Evolutionary conservation across 495 filamentous ascomycete species (phyloP), one percentile per base, ranked within the genome.

Genomic region (Podospora pseudopauciseta): DNA sequence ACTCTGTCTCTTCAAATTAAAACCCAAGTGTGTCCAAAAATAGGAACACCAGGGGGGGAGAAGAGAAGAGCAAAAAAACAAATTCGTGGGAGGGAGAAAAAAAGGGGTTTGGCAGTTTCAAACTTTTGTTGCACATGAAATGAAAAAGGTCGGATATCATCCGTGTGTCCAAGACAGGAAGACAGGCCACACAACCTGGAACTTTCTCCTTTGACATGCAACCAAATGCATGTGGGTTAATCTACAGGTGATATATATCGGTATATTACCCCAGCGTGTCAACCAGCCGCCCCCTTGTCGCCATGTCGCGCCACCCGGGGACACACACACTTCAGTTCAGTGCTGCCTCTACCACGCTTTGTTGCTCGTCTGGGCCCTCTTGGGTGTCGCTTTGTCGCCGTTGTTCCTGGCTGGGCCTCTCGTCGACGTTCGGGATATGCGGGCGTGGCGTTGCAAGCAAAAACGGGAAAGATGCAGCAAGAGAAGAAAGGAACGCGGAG

Each of bases 11-110:
- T 49, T 13, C 39, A 49, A 49, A 49, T 49, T 49, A 49, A 49
- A 49, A 32, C 39, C 39, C 39, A 49, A 16, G 39, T 49, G 30
- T 20, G 19, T 23, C 70, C 70, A 72, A 72, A 72, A 72, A 72
- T 72, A 72, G 68, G 65, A 63, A n/a, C 44, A 18, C 18, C 26
- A 34, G 59, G 15, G 60, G 30, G 59, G 15, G 60, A 7, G 0
- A 4, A 32, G 30, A 32, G 30, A 6, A 18, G 2, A 13, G 23
- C 23, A 1, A 18, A 49, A 49, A 13, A 49, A 49, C 3, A 13
- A 49, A 49, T 16, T 49, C 39, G 39, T 49, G 39, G 39, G 39
- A 49, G 23, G 23, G 39, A 32, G 19, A 49, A 3, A 49, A 16
- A 49, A 11, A 11, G 39, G 18, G 5, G 2, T 49, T 49, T 49